These are phyloP conservation scores for Chytriomyces sp. DNA, from an alignment of 192 early-diverging fungal genomes.

Conservation along the genomic window DNA sequence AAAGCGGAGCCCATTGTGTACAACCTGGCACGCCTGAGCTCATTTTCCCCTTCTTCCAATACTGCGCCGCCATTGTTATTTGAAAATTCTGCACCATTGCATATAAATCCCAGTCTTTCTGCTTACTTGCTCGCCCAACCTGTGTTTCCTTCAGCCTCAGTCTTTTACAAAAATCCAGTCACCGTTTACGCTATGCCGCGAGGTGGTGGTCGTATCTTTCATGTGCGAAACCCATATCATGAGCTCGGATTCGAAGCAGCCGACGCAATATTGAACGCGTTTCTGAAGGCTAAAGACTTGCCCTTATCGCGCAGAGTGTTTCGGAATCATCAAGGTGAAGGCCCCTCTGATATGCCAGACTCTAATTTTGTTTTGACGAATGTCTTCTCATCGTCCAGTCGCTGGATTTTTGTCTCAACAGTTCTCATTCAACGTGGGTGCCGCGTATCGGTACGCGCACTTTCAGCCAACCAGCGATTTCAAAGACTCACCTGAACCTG, in stretches of 20 bases:
- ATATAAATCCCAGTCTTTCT: background rate
- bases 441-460: slow-evolving; percentile 18
- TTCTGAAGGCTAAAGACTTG: background rate
- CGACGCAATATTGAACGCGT: background rate
- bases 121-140: no score
- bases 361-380: background rate
- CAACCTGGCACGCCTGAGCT: background rate
- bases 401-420: slow-evolving; percentile 26
- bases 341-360: no score
- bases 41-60: background rate
- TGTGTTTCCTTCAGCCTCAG: no score
- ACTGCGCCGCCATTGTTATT: background rate
- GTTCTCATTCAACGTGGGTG: slow-evolving; percentile 29
- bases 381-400: background rate
- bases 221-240: background rate
- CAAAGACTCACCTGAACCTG: background rate
- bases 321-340: slow-evolving; percentile 1
- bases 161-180: no score
- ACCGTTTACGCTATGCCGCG: background rate
- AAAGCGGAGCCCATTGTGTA: background rate
- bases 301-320: slow-evolving; percentile 12
- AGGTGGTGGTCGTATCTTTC: slow-evolving; percentile 3
- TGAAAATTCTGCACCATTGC: background rate
- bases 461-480: background rate
- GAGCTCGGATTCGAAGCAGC: background rate